phyloP scores from a whole-genome alignment of 306 rosid genomes.

The Carpinus fangiana region DNA sequence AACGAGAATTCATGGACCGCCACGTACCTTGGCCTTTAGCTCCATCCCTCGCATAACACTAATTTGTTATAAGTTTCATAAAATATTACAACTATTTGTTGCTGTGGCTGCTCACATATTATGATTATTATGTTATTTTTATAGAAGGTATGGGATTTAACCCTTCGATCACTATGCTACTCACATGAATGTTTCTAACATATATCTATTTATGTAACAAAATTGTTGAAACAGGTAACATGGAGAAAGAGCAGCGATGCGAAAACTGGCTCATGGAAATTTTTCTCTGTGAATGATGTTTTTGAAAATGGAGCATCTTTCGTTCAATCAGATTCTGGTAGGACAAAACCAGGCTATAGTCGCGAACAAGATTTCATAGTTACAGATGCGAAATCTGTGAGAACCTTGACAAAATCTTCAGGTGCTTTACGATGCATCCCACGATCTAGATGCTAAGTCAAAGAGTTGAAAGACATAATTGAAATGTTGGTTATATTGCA shows the following conservation, averaged over 20 bases:
- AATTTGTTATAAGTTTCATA: too few species aligned
- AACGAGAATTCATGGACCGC: too few species aligned
- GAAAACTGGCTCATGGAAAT: slow-evolving; percentile 25
- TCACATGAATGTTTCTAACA: neutral
- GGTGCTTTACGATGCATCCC: slow-evolving; percentile 31
- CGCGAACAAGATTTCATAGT: slow-evolving; percentile 24
- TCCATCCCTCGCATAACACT: too few species aligned
- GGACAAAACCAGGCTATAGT: slow-evolving; percentile 27
- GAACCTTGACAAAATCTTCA: slow-evolving; percentile 23
- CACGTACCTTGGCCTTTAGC: too few species aligned
- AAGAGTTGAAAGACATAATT: neutral
- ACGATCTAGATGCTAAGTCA: slow-evolving; percentile 30
- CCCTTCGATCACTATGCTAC: too few species aligned
- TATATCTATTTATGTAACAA: too few species aligned
- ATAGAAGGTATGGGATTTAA: too few species aligned
- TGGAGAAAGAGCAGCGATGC: slow-evolving; percentile 32
- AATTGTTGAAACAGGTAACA: slow-evolving; percentile 14
- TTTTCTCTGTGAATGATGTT: slow-evolving; percentile 37
- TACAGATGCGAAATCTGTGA: slow-evolving; percentile 30
- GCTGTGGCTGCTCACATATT: too few species aligned
- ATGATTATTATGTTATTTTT: too few species aligned
- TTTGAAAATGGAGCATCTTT: slow-evolving; percentile 49
- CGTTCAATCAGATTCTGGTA: slow-evolving; percentile 10
- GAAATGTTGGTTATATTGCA: too few species aligned
- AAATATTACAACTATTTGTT: too few species aligned